Evolutionary conservation across 345 rosid genomes (phyloP).

Genomic region (Murraya paniculata): DNA sequence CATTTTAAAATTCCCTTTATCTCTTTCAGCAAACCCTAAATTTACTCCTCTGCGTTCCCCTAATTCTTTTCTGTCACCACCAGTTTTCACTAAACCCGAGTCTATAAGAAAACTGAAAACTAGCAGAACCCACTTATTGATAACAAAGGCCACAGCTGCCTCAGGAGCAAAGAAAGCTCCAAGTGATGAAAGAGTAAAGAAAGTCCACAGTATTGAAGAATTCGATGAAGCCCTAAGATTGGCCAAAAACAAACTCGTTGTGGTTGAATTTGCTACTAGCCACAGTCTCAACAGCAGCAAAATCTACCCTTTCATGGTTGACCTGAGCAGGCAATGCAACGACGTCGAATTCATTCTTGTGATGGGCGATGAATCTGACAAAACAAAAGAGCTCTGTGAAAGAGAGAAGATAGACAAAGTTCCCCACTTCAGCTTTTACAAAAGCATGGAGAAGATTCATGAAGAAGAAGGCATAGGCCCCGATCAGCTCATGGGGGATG

Average conservation of each 20-base stretch:
- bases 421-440: conserved; percentile 91
- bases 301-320: conserved; percentile 89
- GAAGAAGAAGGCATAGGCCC: conserved; percentile 93
- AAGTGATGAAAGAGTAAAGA: conserved; percentile 52
- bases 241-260: conserved; percentile 73
- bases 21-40: conserved; percentile 25
- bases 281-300: conserved; percentile 45
- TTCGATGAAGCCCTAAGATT: conserved; percentile 63
- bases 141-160: conserved; percentile 47
- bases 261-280: conserved; percentile 72
- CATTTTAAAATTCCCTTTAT: conserved; percentile 45
- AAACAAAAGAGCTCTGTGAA: conserved; percentile 61
- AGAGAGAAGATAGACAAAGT: conserved; percentile 75
- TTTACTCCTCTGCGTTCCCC: conserved; percentile 1
- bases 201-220: conserved; percentile 70
- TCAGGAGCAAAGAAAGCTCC: conserved; percentile 37
- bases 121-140: background rate
- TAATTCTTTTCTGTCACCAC: background rate
- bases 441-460: conserved; percentile 80
- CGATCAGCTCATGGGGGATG: conserved; percentile 77
- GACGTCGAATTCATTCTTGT: conserved; percentile 80
- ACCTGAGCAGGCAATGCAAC: conserved; percentile 72
- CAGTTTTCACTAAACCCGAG: conserved; percentile 7
- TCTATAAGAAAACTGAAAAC: conserved; percentile 2
- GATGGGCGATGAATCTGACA: conserved; percentile 86